These are phyloP conservation scores for Holtermannia corniformis DNA, from an alignment of 768 basidiomycete species.

Conservation along the genomic window DNA sequence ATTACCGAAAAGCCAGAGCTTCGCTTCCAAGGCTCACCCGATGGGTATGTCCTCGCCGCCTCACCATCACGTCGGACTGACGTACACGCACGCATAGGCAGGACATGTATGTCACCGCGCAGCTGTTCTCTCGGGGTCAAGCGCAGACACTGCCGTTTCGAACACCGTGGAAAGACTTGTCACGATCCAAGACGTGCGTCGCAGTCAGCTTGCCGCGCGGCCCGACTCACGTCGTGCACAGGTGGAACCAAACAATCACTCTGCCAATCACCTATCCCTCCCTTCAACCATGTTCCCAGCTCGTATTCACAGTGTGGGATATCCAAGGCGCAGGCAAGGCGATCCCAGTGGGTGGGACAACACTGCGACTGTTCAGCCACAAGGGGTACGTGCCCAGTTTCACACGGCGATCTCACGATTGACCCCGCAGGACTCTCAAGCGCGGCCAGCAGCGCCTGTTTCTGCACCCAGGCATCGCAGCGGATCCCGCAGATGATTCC, in stretches of 20 bases:
- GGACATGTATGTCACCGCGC: conserved; percentile 88
- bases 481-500: conserved; percentile 71
- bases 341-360: conserved; percentile 80
- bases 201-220: background rate
- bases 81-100: conserved; percentile 51
- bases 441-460: conserved; percentile 82
- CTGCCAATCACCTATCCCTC: conserved; percentile 89
- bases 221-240: conserved; percentile 32
- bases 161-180: conserved; percentile 88
- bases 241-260: conserved; percentile 94
- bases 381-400: conserved; percentile 56
- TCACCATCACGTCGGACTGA: background rate
- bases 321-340: conserved; percentile 72
- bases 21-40: conserved; percentile 65
- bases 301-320: conserved; percentile 94
- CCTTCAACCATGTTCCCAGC: conserved; percentile 75
- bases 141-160: conserved; percentile 83
- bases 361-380: conserved; percentile 81
- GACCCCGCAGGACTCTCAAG: conserved; percentile 59
- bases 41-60: conserved; percentile 51
- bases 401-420: background rate
- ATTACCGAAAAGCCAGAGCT: conserved; percentile 73
- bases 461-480: conserved; percentile 73
- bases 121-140: conserved; percentile 86
- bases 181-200: conserved; percentile 62